Base-by-base conservation (phyloP, 805 yeast genomes). In the Candida caryicola region DNA sequence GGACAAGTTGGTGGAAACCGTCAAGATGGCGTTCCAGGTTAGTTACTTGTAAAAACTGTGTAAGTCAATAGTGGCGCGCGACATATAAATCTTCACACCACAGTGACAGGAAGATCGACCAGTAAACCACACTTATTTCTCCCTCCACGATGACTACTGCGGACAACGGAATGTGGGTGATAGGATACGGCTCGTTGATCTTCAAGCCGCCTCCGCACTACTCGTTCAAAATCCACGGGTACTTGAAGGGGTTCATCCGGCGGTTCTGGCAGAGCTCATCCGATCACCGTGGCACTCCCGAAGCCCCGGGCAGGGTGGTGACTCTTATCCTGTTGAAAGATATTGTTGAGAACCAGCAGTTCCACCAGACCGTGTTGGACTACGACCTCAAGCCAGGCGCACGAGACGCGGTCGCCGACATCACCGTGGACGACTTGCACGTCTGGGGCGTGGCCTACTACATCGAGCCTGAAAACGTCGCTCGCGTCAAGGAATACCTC, bases 211-310 rank as follows among this genome's bases (percentile, higher is more conserved):
- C 96, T 0, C 90, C 91, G 12, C 73, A 75, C 47, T 74, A 76
- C 44, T 69, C 77, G 33, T 68, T 73, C 50, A 63, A 79, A 27
- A 72, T 85, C 7, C 81, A 88, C 0, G 96, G 96, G 0, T 76
- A 81, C 33, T 69, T 90, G 17, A 69, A 70, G 36, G 96, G 96
- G 2, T 88, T 69, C 49, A 77, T 82, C 1, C 71, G 98, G 15
- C 64, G 96, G 31, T 90, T 90, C 55, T 90, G 96, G 96, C 97
- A 90, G 59, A 76, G 86, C 25, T 82, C 93, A 8, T 78, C 82
- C 17, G 97, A 90, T 57, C 96, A 91, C 59, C 64, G 97, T 37
- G 97, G 97, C 1, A 84, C 95, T 0, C 88, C 87, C 0, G 85
- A 77, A 40, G 56, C 63, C n/a, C 95, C 95, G 1, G 98, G 98